Evolutionary conservation across 768 basidiomycete genomes (phyloP), one percentile per base, ranked within the genome.

Genomic region (Rhodosporidiobolus odoratus): DNA sequence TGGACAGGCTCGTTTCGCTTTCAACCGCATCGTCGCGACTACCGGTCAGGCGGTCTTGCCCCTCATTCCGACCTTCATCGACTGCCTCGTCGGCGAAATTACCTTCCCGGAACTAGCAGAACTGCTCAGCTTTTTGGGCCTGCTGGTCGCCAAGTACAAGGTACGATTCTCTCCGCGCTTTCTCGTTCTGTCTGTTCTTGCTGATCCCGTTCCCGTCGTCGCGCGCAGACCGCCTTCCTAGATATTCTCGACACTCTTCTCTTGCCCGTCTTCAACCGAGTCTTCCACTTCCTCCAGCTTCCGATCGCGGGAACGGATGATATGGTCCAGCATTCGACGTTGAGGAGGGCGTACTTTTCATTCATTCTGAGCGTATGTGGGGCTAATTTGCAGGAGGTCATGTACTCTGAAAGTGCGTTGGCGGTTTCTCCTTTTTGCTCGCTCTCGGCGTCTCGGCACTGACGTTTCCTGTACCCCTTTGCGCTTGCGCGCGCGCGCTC

Each of bases 81-180:
- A 85, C 54, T 89, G 90, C 78, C 85, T 98, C n/a, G 85, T 98
- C 60, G 85, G 87, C 4, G 90, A 95, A 75, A 93, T 94, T 76
- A 92, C 96, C 74, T 89, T 92, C 2, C 85, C 88, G 12, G 96
- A 99, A 79, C 82, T 99, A 66, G 88, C 89, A 37, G 96, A 99
- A 78, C 95, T 98, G 76, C 88, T 98, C 84, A 89, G 88, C 76
- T 98, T 99, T 82, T 89, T 99, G 64, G 89, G 89, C 12, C 82
- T 96, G 15, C 82, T 97, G 62, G 88, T 94, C 62, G 92, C 95
- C 79, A 90, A 90, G 78, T 85, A 98, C 64, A 90, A 92, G 83
- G 94, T 92, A 69, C 64, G 80, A 25, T 79, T 71, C 32, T 38
- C 16, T 35, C 25, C 57, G 4, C 17, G 23, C 27, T 3, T n/a